phyloP scores from a whole-genome alignment of 352 stramenopile genomes.

The Globisporangium spiculum region DNA sequence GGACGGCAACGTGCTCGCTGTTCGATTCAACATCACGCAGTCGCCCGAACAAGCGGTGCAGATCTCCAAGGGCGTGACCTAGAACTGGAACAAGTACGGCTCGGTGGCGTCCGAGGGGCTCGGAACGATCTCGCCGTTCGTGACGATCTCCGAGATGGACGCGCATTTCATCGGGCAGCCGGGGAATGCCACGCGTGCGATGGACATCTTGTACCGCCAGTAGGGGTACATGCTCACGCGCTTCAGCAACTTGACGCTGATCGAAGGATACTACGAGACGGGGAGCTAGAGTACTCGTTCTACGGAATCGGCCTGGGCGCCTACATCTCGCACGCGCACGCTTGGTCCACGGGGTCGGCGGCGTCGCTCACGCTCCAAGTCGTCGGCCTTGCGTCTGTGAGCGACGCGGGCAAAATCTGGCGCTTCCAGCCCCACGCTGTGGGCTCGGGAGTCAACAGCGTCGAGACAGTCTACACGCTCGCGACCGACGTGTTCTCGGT shows the following conservation, averaged over 20 bases:
- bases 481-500: background rate
- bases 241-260: conserved; percentile 1
- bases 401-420: background rate
- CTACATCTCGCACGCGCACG: conserved; percentile 4
- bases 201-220: conserved; percentile 1
- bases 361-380: conserved; percentile 1
- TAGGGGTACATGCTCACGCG: conserved; percentile 1
- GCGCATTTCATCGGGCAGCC: background rate
- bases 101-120: background rate
- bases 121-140: background rate
- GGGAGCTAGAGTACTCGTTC: background rate
- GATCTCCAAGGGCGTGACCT: background rate
- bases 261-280: background rate
- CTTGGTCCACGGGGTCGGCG: background rate
- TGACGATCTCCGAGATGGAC: background rate
- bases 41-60: background rate
- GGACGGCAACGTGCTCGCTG: background rate
- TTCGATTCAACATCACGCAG: background rate
- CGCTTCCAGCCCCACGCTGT: background rate
- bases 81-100: background rate
- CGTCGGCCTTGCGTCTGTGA: background rate
- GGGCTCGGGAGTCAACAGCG: background rate
- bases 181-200: background rate
- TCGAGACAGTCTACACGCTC: conserved; percentile 1
- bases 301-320: background rate